Evolutionary conservation across 2,329 filamentous ascomycete genomes (phyloP).

Genomic region (Nigrospora sphaerica): DNA sequence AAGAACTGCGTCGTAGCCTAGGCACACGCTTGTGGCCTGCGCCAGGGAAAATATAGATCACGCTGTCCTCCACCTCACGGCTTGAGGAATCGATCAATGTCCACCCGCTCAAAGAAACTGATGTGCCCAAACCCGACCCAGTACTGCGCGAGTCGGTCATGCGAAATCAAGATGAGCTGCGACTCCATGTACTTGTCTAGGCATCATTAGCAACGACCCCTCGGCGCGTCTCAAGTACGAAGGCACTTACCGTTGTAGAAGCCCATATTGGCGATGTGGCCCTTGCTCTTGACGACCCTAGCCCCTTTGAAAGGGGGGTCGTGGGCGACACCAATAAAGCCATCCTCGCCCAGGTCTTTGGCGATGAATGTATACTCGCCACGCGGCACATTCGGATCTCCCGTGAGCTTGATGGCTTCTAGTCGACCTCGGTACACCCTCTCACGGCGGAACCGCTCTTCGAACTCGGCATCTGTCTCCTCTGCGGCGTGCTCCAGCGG

Average conservation of each 20-base stretch:
- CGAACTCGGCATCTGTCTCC: constrained; percentile 40
- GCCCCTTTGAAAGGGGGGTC: constrained; percentile 68
- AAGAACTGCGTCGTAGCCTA: too few relatives aligned
- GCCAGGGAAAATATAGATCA: too few relatives aligned
- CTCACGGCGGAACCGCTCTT: constrained; percentile 34
- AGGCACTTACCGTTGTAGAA: constrained; percentile 60
- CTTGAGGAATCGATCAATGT: constrained; percentile 45
- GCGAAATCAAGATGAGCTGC: constrained; percentile 71
- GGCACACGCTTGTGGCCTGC: too few relatives aligned
- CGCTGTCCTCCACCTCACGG: background rate
- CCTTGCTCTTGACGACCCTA: constrained; percentile 64
- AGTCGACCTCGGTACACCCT: constrained; percentile 59
- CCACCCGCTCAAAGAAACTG: constrained; percentile 52
- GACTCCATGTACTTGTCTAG: constrained; percentile 68
- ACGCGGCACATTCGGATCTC: constrained; percentile 82
- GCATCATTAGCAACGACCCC: constrained; percentile 3
- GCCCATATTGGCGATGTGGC: constrained; percentile 69
- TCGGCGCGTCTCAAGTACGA: background rate
- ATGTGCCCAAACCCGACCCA: constrained; percentile 63
- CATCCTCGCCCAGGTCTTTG: constrained; percentile 64
- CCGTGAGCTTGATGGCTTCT: constrained; percentile 84
- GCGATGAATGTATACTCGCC: constrained; percentile 79
- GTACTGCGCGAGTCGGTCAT: constrained; percentile 72
- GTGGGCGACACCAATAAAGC: constrained; percentile 55
- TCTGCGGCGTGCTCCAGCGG: constrained; percentile 28